phyloP scores from a whole-genome alignment of 805 yeast genomes.

The Candida peoriensis region DNA sequence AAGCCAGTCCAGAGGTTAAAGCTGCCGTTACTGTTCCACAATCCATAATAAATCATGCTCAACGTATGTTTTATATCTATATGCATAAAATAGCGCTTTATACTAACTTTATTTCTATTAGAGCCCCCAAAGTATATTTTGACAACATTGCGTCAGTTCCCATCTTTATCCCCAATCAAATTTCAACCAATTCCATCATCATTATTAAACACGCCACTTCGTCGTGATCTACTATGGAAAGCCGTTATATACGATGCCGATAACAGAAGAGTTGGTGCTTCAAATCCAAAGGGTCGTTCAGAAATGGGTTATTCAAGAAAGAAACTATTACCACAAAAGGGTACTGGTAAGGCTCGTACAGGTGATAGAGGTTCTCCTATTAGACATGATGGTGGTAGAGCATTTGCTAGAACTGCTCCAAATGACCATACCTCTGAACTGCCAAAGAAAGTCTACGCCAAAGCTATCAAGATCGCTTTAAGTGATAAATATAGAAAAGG shows the following conservation, averaged over 20 bases:
- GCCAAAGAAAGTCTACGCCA: constrained; percentile 65
- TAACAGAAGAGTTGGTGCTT: constrained; percentile 81
- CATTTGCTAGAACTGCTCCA: constrained; percentile 86
- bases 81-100: not conserved
- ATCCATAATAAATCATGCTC: constrained; percentile 12
- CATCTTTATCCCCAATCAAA: constrained; percentile 81
- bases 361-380: constrained; percentile 96
- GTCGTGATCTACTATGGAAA: constrained; percentile 91
- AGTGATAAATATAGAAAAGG: constrained; percentile 78
- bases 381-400: constrained; percentile 83
- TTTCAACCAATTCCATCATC: constrained; percentile 71
- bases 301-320: constrained; percentile 81
- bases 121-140: constrained; percentile 68
- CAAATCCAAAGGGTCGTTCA: constrained; percentile 80
- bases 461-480: constrained; percentile 78
- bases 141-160: constrained; percentile 76
- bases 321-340: constrained; percentile 86
- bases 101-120: constrained; percentile 16
- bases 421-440: constrained; percentile 80
- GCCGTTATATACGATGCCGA: constrained; percentile 93
- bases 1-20: constrained; percentile 8
- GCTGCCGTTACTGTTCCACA: constrained; percentile 6
- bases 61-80: constrained; percentile 11
- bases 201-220: constrained; percentile 68
- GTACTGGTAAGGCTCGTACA: constrained; percentile 89